Conservation (phyloP, 2,329 filamentous ascomycete genomes). For the Botryotinia globosa region DNA sequence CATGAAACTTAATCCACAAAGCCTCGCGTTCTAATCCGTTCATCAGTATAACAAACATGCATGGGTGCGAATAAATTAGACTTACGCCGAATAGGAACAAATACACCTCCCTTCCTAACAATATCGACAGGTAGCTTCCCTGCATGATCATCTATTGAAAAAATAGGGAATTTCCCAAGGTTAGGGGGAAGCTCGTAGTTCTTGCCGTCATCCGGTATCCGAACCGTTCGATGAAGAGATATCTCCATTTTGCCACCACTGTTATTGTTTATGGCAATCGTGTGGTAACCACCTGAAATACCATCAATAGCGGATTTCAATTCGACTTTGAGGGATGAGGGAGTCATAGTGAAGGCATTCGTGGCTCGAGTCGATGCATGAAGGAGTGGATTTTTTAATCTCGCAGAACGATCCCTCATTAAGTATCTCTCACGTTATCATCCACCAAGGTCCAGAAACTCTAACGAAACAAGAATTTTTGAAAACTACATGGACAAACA, state of each 20-base stretch:
- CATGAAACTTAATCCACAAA: constrained; percentile 43
- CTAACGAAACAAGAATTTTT: neutral
- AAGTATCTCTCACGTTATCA: neutral
- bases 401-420: neutral
- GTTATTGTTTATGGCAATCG: constrained; percentile 1
- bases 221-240: constrained; percentile 43
- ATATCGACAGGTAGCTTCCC: constrained; percentile 40
- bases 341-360: neutral
- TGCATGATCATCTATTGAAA: constrained; percentile 39
- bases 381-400: neutral
- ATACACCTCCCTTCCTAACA: constrained; percentile 43
- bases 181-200: constrained; percentile 39
- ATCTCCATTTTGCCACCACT: constrained; percentile 30
- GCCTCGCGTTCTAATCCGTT: constrained; percentile 40
- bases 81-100: constrained; percentile 46
- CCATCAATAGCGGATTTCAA: neutral
- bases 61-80: neutral
- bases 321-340: neutral
- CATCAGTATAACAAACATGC: neutral
- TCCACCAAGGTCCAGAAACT: neutral
- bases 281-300: neutral
- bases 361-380: neutral
- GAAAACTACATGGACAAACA: neutral
- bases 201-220: constrained; percentile 43
- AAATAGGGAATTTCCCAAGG: constrained; percentile 43